phyloP scores from a whole-genome alignment of 139 green algal species.

The Haematococcus sp. region DNA sequence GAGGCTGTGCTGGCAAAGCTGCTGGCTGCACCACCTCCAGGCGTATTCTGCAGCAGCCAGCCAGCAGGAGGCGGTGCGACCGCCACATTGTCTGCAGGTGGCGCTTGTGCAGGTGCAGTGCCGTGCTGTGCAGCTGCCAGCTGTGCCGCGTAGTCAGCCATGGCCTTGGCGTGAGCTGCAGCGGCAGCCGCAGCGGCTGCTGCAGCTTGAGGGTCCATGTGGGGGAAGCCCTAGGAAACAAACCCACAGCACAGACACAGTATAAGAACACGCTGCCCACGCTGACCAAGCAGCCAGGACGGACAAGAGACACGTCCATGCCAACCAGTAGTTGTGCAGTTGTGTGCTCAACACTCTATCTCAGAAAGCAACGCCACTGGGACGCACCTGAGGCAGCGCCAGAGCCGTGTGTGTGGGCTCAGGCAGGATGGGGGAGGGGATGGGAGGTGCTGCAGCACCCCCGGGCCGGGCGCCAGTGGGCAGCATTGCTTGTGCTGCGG shows the following conservation, averaged over 20 bases:
- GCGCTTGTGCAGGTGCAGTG: not conserved
- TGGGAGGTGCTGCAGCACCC: not conserved
- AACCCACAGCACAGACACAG: not conserved
- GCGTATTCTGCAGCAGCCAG: not conserved
- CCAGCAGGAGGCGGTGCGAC: not conserved
- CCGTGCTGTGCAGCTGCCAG: not conserved
- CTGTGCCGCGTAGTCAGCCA: constrained; percentile 17
- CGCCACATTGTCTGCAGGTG: not conserved
- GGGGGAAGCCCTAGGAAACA: not conserved
- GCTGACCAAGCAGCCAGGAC: not conserved
- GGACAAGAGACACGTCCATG: not conserved
- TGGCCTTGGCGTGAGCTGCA: constrained; percentile 16
- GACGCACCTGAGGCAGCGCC: too few relatives aligned
- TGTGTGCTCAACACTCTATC: too few relatives aligned
- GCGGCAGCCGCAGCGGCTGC: constrained; percentile 4
- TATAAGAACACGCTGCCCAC: not conserved
- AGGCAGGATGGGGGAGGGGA: not conserved
- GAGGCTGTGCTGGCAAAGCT: not conserved
- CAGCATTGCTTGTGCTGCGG: constrained; percentile 20
- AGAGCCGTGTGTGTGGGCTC: not conserved
- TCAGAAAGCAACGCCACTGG: too few relatives aligned
- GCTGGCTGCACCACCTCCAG: not conserved
- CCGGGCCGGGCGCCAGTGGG: not conserved
- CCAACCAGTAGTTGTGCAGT: too few relatives aligned
- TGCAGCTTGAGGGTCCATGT: constrained; percentile 27